Evolutionary conservation across 768 basidiomycete genomes (phyloP).

Genomic region (Paxillus ammoniavirescens): DNA sequence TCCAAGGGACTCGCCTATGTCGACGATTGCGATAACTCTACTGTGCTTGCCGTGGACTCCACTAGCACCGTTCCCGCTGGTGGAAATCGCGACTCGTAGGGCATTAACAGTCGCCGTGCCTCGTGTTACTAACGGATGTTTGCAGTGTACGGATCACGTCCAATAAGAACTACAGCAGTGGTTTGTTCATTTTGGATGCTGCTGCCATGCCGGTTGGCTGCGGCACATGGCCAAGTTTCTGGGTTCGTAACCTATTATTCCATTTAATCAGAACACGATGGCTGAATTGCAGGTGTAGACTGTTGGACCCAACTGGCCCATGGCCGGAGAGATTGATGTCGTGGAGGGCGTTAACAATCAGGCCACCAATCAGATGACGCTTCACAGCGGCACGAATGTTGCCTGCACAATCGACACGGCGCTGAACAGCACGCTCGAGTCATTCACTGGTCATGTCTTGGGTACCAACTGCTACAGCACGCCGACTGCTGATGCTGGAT

Average conservation of each 20-base stretch:
- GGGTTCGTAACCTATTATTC: constrained; percentile 30
- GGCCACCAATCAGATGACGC: constrained; percentile 57
- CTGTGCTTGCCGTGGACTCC: constrained; percentile 63
- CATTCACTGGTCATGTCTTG: constrained; percentile 22
- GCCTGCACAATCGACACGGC: constrained; percentile 24
- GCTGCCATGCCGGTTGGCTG: constrained; percentile 71
- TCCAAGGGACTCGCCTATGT: constrained; percentile 59
- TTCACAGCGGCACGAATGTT: constrained; percentile 56
- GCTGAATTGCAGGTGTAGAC: constrained; percentile 25
- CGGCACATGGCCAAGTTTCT: constrained; percentile 60
- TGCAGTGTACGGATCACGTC: constrained; percentile 65
- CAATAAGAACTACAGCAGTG: constrained; percentile 59
- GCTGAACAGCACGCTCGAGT: constrained; percentile 9
- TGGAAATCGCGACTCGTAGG: constrained; percentile 54
- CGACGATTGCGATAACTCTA: constrained; percentile 50
- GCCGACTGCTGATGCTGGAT: constrained; percentile 43
- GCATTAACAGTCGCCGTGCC: not conserved
- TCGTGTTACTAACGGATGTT: not conserved
- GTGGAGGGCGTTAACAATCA: constrained; percentile 70
- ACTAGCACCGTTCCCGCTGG: constrained; percentile 46
- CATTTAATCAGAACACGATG: not conserved
- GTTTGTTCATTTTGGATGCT: constrained; percentile 76
- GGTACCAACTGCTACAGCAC: constrained; percentile 41
- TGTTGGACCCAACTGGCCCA: constrained; percentile 52
- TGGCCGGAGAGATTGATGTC: constrained; percentile 65